Evolutionary conservation across 2,329 filamentous ascomycete species (phyloP).

Genomic region (Pseudocercospora fuligena): DNA sequence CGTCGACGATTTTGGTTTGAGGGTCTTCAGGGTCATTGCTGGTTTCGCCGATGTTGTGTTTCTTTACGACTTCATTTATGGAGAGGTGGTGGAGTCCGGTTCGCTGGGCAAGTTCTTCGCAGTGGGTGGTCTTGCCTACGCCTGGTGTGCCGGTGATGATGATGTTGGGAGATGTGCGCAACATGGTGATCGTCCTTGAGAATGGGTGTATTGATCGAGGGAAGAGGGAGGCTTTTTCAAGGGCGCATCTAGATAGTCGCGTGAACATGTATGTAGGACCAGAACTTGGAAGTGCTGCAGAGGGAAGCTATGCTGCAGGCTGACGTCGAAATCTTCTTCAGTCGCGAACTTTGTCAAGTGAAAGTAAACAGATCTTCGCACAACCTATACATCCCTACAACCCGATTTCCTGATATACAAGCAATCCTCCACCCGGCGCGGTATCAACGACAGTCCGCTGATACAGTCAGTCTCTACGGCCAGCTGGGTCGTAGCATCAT

Average conservation of each 20-base stretch:
- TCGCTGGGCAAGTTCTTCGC: slow-evolving; percentile 75
- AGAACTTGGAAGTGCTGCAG: slow-evolving; percentile 1
- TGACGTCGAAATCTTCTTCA: slow-evolving; percentile 6
- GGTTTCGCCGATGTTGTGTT: slow-evolving; percentile 82
- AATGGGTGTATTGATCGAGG: neutral
- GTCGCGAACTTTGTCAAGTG: slow-evolving; percentile 12
- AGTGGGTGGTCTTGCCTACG: slow-evolving; percentile 93
- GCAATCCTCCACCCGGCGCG: too few relatives aligned
- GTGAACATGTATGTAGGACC: slow-evolving; percentile 5
- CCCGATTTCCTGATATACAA: too few relatives aligned
- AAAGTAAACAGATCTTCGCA: neutral
- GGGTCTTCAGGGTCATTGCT: slow-evolving; percentile 75
- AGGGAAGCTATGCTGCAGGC: slow-evolving; percentile 3
- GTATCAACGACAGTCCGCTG: too few relatives aligned
- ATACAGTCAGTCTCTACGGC: neutral
- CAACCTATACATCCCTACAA: neutral
- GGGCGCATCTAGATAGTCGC: slow-evolving; percentile 2
- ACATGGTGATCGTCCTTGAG: slow-evolving; percentile 35
- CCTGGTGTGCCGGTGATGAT: slow-evolving; percentile 95
- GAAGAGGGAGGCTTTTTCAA: neutral
- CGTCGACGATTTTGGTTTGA: slow-evolving; percentile 90
- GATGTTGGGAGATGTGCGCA: slow-evolving; percentile 73
- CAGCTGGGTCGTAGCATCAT: neutral
- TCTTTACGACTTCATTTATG: slow-evolving; percentile 90
- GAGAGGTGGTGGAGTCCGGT: slow-evolving; percentile 81